A percentile compares a stretch with the other conserved stretches of the same genome.
Conservation (phyloP, 805 yeast species). For the Metschnikowia borealis region DNA sequence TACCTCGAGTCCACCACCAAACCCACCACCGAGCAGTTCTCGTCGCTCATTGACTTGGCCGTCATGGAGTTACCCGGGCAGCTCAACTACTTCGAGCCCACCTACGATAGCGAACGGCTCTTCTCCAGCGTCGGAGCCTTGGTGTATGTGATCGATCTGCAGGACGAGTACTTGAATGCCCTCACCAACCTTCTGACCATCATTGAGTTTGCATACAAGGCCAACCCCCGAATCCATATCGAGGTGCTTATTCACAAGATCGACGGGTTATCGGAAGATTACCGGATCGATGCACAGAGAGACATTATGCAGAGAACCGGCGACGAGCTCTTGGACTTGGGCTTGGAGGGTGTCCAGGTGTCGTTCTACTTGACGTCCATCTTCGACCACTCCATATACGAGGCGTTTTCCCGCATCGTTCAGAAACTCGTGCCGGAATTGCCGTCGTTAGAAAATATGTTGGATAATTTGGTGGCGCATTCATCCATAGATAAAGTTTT, state of each 20-base stretch:
- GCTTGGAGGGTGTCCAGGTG: constrained; percentile 86
- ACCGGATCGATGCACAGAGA: constrained; percentile 88
- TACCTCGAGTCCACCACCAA: constrained; percentile 86
- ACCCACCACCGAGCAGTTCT: constrained; percentile 81
- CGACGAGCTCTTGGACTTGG: constrained; percentile 85
- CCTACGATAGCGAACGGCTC: constrained; percentile 70
- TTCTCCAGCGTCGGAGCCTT: constrained; percentile 84
- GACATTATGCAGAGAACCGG: constrained; percentile 95
- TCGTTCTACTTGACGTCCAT: constrained; percentile 90
- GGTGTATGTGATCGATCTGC: constrained; percentile 91
- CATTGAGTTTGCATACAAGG: constrained; percentile 79
- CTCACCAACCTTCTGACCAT: constrained; percentile 84
- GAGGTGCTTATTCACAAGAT: constrained; percentile 95
- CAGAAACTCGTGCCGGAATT: constrained; percentile 88
- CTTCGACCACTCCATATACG: constrained; percentile 93
- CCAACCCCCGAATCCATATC: constrained; percentile 79
- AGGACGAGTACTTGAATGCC: constrained; percentile 92
- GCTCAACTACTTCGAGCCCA: constrained; percentile 80
- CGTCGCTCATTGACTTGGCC: constrained; percentile 77
- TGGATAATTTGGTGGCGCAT: constrained; percentile 84
- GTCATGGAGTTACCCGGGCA: constrained; percentile 97
- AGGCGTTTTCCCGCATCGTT: constrained; percentile 89
- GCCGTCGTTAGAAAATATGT: constrained; percentile 80
- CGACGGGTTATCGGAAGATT: constrained; percentile 93
- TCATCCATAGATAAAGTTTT: constrained; percentile 91